Evolutionary conservation across 1,139 yeast species (phyloP).

Genomic region (Taphrina confusa): DNA sequence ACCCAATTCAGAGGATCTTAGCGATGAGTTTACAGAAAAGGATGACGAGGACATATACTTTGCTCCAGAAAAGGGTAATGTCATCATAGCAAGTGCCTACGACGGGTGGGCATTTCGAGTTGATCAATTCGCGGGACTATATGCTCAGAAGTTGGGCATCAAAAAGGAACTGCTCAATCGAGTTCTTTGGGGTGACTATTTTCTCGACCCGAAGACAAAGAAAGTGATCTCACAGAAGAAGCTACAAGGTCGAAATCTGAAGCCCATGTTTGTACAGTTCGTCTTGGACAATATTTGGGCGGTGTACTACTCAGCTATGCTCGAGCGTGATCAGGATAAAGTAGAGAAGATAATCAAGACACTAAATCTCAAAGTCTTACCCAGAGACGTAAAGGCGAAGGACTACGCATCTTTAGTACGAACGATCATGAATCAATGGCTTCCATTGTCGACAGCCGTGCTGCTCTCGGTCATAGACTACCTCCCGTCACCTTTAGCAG

Average conservation of each 20-base stretch:
- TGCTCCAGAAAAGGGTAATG: slow-evolving; percentile 86
- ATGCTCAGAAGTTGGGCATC: slow-evolving; percentile 81
- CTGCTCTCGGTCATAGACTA: slow-evolving; percentile 80
- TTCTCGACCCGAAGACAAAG: slow-evolving; percentile 84
- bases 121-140: slow-evolving; percentile 82
- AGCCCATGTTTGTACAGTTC: slow-evolving; percentile 83
- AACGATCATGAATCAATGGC: slow-evolving; percentile 87
- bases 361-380: slow-evolving; percentile 65
- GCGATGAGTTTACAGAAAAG: slow-evolving; percentile 66
- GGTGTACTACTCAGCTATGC: slow-evolving; percentile 69
- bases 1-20: slow-evolving; percentile 47
- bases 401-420: slow-evolving; percentile 66
- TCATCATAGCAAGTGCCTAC: slow-evolving; percentile 87
- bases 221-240: slow-evolving; percentile 64
- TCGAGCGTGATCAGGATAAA: slow-evolving; percentile 68
- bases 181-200: slow-evolving; percentile 95
- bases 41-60: slow-evolving; percentile 86
- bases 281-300: slow-evolving; percentile 93
- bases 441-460: slow-evolving; percentile 85
- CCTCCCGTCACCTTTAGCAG: slow-evolving; percentile 75
- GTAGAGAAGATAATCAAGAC: slow-evolving; percentile 73
- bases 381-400: slow-evolving; percentile 78
- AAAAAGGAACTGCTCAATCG: slow-evolving; percentile 75
- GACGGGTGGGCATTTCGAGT: slow-evolving; percentile 99
- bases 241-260: slow-evolving; percentile 54